phyloP scores from a whole-genome alignment of 371 early-diverging fungal species.

The Lichtheimia ramosa region DNA sequence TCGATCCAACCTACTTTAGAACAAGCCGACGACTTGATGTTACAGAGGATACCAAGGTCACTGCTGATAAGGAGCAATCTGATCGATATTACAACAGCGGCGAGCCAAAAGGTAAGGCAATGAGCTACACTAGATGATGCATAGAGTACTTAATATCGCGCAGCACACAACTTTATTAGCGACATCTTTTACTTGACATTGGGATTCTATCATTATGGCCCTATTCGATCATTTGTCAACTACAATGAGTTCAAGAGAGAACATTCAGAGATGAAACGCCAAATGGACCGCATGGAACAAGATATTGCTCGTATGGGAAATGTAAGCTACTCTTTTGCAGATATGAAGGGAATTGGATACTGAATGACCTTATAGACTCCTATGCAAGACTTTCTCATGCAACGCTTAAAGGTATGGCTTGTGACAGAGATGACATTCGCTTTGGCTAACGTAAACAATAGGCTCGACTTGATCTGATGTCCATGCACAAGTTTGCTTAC shows the following conservation, averaged over 20 bases:
- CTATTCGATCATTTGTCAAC: slow-evolving; percentile 67
- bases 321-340: slow-evolving; percentile 23
- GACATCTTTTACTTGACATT: slow-evolving; percentile 86
- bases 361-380: slow-evolving; percentile 24
- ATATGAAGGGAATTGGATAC: not conserved
- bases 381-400: slow-evolving; percentile 54
- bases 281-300: slow-evolving; percentile 51
- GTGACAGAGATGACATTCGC: not conserved
- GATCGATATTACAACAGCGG: slow-evolving; percentile 53
- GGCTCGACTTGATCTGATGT: slow-evolving; percentile 56
- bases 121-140: not conserved
- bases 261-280: slow-evolving; percentile 63
- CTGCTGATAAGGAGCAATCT: slow-evolving; percentile 70
- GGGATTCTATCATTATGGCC: slow-evolving; percentile 78
- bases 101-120: slow-evolving; percentile 11
- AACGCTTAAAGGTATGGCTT: slow-evolving; percentile 49
- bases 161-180: slow-evolving; percentile 78
- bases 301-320: slow-evolving; percentile 41
- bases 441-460: not conserved
- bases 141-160: not conserved
- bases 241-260: slow-evolving; percentile 69
- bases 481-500: slow-evolving; percentile 66
- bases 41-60: slow-evolving; percentile 77
- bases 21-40: slow-evolving; percentile 56
- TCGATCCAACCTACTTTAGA: slow-evolving; percentile 71